A percentile compares a stretch with the other conserved stretches of the same genome.
Conservation (phyloP, 805 yeast species). For the Suhomyces tanzawaensis region DNA sequence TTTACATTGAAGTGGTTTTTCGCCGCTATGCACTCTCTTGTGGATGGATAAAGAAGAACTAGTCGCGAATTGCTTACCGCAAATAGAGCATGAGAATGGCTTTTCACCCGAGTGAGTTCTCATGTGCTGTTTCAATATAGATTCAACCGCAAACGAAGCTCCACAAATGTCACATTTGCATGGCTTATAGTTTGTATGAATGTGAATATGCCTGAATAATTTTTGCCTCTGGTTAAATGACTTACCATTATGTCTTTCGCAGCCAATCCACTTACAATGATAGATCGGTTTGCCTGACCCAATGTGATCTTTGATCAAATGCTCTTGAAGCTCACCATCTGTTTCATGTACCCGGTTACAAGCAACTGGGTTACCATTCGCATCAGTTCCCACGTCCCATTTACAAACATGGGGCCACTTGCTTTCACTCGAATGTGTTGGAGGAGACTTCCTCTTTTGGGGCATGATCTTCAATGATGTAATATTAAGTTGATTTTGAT, state of each 20-base stretch:
- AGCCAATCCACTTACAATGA: slow-evolving; percentile 74
- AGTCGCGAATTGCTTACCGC: slow-evolving; percentile 80
- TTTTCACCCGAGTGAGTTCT: slow-evolving; percentile 87
- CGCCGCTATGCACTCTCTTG: slow-evolving; percentile 83
- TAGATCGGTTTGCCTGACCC: slow-evolving; percentile 71
- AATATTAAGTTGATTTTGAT: slow-evolving; percentile 23
- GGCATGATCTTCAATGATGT: slow-evolving; percentile 35
- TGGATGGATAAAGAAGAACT: slow-evolving; percentile 82
- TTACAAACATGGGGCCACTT: slow-evolving; percentile 37
- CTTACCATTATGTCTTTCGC: slow-evolving; percentile 57
- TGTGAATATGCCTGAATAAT: slow-evolving; percentile 78
- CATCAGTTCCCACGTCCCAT: slow-evolving; percentile 37
- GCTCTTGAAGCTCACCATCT: slow-evolving; percentile 67
- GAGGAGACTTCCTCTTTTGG: slow-evolving; percentile 11
- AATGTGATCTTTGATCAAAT: slow-evolving; percentile 65
- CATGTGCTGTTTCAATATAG: slow-evolving; percentile 76
- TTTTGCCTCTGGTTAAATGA: slow-evolving; percentile 83
- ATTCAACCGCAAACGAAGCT: slow-evolving; percentile 70
- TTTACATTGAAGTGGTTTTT: slow-evolving; percentile 78
- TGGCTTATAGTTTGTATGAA: slow-evolving; percentile 85
- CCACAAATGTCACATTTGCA: slow-evolving; percentile 69
- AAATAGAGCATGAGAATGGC: slow-evolving; percentile 71
- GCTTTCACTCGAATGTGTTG: neutral
- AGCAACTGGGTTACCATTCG: slow-evolving; percentile 26
- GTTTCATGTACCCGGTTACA: slow-evolving; percentile 54